Percentiles rank a stretch among this genome's conserved stretches.
Conservation (phyloP, 805 yeast species). For the Candida pseudoglaebosa region DNA sequence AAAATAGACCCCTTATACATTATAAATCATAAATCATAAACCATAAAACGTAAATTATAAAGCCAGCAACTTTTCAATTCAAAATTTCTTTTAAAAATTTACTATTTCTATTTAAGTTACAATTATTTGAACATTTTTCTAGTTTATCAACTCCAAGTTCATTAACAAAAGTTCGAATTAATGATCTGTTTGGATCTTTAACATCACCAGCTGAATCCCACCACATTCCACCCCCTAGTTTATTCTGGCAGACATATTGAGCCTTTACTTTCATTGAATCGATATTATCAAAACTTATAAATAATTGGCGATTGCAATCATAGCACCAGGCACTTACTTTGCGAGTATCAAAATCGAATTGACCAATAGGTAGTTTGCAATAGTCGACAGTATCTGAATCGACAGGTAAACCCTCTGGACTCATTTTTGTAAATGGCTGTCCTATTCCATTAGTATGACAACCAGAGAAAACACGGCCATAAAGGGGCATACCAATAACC, state of each 20-base stretch:
- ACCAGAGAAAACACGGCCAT: conserved; percentile 50
- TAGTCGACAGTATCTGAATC: conserved; percentile 51
- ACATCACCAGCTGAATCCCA: conserved; percentile 90
- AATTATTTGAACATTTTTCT: conserved; percentile 14
- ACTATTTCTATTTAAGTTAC: conserved; percentile 13
- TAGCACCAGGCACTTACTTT: conserved; percentile 52
- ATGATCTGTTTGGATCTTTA: conserved; percentile 25
- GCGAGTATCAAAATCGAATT: conserved; percentile 44
- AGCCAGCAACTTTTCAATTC: not conserved
- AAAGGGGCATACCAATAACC: conserved; percentile 82
- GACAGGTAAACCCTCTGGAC: conserved; percentile 14
- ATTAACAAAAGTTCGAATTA: conserved; percentile 44
- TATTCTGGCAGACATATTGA: conserved; percentile 41
- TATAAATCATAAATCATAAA: no score
- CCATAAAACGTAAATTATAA: not conserved
- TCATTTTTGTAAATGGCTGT: conserved; percentile 25
- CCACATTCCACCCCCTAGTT: conserved; percentile 85
- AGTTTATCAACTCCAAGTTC: conserved; percentile 24
- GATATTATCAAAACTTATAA: conserved; percentile 66
- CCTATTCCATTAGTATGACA: conserved; percentile 40
- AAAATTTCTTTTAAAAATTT: conserved; percentile 10
- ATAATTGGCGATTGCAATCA: conserved; percentile 27
- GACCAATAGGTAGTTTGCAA: conserved; percentile 48
- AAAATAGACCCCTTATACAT: not conserved
- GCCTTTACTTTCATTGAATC: conserved; percentile 56